phyloP scores from a whole-genome alignment of 306 rosid genomes.

The Malus orientalis region DNA sequence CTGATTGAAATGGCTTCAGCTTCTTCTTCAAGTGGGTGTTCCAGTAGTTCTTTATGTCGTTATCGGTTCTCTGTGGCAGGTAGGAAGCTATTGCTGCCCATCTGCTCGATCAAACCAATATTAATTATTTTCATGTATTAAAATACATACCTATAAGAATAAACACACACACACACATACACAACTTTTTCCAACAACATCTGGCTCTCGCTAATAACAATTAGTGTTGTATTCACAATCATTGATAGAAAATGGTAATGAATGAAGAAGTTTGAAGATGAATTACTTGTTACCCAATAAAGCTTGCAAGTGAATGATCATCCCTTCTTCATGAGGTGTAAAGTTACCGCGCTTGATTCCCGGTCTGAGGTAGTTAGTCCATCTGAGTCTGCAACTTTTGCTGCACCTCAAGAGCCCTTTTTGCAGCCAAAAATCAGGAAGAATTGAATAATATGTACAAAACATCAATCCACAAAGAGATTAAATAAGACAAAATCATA shows the following conservation, averaged over 20 bases:
- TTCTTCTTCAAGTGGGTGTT: conserved; percentile 97
- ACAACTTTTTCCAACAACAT: background rate
- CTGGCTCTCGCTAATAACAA: background rate
- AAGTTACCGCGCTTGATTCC: conserved; percentile 98
- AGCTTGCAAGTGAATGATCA: conserved; percentile 95
- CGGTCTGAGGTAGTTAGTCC: conserved; percentile 96
- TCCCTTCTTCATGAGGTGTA: conserved; percentile 96
- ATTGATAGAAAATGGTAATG: background rate
- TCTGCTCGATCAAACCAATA: conserved; percentile 22
- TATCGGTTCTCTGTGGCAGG: conserved; percentile 96
- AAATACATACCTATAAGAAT: background rate
- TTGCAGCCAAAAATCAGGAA: background rate
- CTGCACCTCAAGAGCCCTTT: conserved; percentile 91
- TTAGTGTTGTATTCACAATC: background rate
- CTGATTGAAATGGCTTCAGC: conserved; percentile 73
- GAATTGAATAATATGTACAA: background rate
- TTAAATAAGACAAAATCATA: background rate
- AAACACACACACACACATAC: background rate
- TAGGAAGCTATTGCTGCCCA: conserved; percentile 99
- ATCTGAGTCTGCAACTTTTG: conserved; percentile 97
- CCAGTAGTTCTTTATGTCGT: conserved; percentile 93
- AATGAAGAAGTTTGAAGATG: conserved; percentile 8
- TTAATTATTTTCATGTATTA: background rate
- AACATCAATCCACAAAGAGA: background rate
- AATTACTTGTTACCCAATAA: conserved; percentile 96